Evolutionary conservation across 148 eudicot genomes (phyloP), one percentile per base, ranked within the genome.

Genomic region (Selenicereus undatus): DNA sequence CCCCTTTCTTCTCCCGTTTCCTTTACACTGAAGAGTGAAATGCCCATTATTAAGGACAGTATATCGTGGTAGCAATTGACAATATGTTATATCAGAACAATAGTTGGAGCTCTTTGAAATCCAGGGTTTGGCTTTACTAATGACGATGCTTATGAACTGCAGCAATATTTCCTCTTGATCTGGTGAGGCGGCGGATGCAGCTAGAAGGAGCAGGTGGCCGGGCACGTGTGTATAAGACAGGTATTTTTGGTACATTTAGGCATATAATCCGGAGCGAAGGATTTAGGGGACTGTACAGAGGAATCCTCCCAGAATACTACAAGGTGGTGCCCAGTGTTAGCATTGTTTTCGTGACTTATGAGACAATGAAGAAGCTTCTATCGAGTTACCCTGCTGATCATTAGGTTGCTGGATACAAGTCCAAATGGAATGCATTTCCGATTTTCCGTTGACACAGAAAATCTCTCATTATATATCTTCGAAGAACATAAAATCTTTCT

Each of bases 191-290:
- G 69, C 86, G 99, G 74, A 96, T 90, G 92, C 99, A 93, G 78
- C 84, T 96, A 85, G 97, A 96, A 89, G 99, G 99, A 78, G 99
- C 98, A 24, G 97, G 95, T 69, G 99, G 99, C 22, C 88, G 90
- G 71, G 91, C 95, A 60, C 91, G 84, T 29, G 90, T 96, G 5
- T 96, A 96, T 82, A 93, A 82, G 66, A 83, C 87, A 0, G 98
- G 99, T 30, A 79, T 96, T 35, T 84, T 91, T 30, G 91, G 97
- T 79, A 91, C 98, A 13, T 86, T 93, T 79, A 74, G 84, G 74
- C 91, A 91, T 72, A 85, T 86, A n/a, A 64, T 85, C 70, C 76
- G 54, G 51, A 51, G 68, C 11, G 86, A 85, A 81, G 85, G 86
- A 30, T 35, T 85, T 42, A 83, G 71, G 71, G 91, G 91, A 43